Evolutionary conservation across 1,139 yeast genomes (phyloP).

Genomic region (Geotrichum candidum): DNA sequence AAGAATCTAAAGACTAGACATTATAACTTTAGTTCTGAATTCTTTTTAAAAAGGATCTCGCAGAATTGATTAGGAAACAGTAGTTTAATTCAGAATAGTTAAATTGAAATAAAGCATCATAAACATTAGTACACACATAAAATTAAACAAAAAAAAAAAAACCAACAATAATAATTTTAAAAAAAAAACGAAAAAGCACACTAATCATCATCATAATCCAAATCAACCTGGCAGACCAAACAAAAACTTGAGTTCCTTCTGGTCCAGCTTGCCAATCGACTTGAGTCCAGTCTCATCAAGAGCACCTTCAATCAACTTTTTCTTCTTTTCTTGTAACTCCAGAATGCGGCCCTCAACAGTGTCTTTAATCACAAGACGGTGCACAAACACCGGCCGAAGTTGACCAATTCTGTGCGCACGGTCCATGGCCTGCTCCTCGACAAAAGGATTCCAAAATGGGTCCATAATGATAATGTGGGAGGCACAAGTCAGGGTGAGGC

Average conservation of each 20-base stretch:
- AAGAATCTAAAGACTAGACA: too few species aligned
- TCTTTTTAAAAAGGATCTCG: too few species aligned
- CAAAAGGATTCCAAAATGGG: constrained; percentile 96
- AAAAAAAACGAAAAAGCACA: background rate
- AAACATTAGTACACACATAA: background rate
- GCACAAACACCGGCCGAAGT: constrained; percentile 65
- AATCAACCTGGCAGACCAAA: constrained; percentile 48
- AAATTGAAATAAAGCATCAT: background rate
- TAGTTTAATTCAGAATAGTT: too few species aligned
- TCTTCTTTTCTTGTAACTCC: constrained; percentile 66
- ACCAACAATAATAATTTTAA: background rate
- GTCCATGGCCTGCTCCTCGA: constrained; percentile 94
- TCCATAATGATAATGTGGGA: constrained; percentile 85
- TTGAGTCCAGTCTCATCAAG: constrained; percentile 71
- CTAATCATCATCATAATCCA: background rate
- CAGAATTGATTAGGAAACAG: too few species aligned
- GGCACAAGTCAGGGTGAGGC: constrained; percentile 88
- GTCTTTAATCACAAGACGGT: constrained; percentile 56
- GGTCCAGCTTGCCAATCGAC: constrained; percentile 58
- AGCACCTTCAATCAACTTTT: constrained; percentile 71
- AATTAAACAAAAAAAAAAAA: background rate
- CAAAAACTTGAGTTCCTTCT: constrained; percentile 67
- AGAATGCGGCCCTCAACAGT: constrained; percentile 86
- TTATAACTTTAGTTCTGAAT: too few species aligned
- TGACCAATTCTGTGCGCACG: constrained; percentile 94